Base-by-base conservation (phyloP, 1,284 basidiomycete species). In the Termitomyces sp. region DNA sequence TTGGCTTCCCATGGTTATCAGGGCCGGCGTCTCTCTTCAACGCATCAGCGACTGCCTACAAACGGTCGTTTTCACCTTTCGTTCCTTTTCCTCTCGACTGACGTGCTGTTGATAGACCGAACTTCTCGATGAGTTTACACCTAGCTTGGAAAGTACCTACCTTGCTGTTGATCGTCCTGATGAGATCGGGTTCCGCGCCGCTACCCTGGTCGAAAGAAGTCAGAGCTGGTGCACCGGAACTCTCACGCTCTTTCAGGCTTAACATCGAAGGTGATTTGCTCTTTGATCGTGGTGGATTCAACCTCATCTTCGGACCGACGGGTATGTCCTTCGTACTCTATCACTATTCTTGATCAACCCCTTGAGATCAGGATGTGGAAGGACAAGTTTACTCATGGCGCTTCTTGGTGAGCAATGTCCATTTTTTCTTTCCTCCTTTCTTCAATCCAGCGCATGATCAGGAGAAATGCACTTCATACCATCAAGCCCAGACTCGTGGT, bases 401-500 rank as follows among this genome's bases (percentile, higher is more conserved):
- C 69, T 85, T 1, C 69, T 83, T 10, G 80, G 74, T 72, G 51
- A 26, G 62, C 12, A 31, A 6, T 1, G 15, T 55, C 24, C 0
- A 13, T 19, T 30, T 19, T 33, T 28, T 30, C 24, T 24, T 24
- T 7, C 2, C 12, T 1, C 38, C 17, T 21, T 31, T 17, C 36
- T 40, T 24, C 5, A 12, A 36, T 34, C 5, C 13, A 9, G 34
- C 30, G 31, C 26, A 12, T 33, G 21, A 63, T 1, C 26, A 50
- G 73, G 80, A 21, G 81, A 86, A 62, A 80, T 86, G 83, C 82
- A 86, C 63, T 85, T 80, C 62, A 65, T 78, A n/a, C 76, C 82
- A 10, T 68, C 71, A 7, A 71, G 72, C 1, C 73, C 78, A 7
- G 75, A 77, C 42, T 80, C 84, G 0, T 86, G 82, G 73, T 84